A percentile compares a stretch with the other conserved stretches of the same genome.
phyloP scores from a whole-genome alignment of 495 filamentous ascomycete genomes.

The Neurospora sp. region DNA sequence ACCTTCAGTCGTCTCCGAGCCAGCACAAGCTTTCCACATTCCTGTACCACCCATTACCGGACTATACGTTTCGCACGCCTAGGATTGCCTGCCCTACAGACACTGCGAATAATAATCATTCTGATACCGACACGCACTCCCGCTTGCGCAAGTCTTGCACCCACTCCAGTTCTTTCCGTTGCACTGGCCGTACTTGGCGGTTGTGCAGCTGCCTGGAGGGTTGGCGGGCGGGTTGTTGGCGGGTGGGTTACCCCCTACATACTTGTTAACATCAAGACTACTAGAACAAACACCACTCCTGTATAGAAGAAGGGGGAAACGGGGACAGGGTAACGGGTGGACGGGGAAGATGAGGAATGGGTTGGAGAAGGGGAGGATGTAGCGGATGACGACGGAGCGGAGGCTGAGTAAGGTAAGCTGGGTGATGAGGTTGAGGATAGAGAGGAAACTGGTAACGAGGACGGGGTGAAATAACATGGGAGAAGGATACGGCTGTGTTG shows the following conservation, averaged over 20 bases:
- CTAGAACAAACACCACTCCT: neutral
- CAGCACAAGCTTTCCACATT: neutral
- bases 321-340: neutral
- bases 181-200: conserved; percentile 35
- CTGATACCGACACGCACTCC: conserved; percentile 32
- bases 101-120: conserved; percentile 43
- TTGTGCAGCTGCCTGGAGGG: conserved; percentile 9
- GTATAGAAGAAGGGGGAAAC: neutral
- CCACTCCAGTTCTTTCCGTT: conserved; percentile 39
- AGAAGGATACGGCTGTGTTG: neutral
- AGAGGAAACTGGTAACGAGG: neutral
- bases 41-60: neutral
- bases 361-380: neutral
- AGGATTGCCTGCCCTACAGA: conserved; percentile 9
- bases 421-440: neutral
- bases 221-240: neutral
- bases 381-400: neutral
- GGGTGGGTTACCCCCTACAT: neutral
- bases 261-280: neutral
- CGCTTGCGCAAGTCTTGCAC: conserved; percentile 29
- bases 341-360: neutral
- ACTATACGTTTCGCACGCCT: neutral
- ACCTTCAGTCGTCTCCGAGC: neutral
- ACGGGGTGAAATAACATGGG: neutral
- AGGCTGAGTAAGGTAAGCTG: neutral